Percentiles rank a stretch among this genome's conserved stretches.
Evolutionary conservation across 2,329 filamentous ascomycete species (phyloP).

Genomic region (Cercospora canescens): DNA sequence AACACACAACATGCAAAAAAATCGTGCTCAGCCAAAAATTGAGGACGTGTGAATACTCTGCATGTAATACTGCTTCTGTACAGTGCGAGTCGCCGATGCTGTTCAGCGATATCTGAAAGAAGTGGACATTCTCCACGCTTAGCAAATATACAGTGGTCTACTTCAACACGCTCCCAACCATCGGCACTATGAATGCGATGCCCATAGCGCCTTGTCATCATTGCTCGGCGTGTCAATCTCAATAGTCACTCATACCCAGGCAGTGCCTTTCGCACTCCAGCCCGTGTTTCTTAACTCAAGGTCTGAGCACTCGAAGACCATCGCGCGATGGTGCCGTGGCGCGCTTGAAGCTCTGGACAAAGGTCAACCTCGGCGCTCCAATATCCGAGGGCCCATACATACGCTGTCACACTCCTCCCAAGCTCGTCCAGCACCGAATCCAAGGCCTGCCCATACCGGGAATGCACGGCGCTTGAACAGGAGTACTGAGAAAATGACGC

Average conservation of each 20-base stretch:
- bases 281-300: constrained; percentile 23
- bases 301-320: constrained; percentile 50
- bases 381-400: constrained; percentile 27
- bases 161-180: neutral
- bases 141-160: neutral
- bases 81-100: neutral
- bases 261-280: neutral
- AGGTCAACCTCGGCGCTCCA: neutral
- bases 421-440: constrained; percentile 92
- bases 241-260: neutral
- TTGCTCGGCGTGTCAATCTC: neutral
- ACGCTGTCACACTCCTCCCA: constrained; percentile 96
- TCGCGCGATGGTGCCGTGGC: constrained; percentile 50
- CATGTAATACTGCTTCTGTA: neutral
- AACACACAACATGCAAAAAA: neutral
- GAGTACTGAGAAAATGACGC: constrained; percentile 96
- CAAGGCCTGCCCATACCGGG: constrained; percentile 92
- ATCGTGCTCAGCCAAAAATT: neutral
- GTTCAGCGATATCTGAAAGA: neutral
- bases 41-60: neutral
- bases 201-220: neutral
- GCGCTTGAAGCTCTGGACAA: constrained; percentile 52
- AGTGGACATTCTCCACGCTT: neutral
- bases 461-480: constrained; percentile 97
- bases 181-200: neutral